Evolutionary conservation across 2,329 filamentous ascomycete species (phyloP), one percentile per base, ranked within the genome.

Genomic region (Pseudocercospora vitis): DNA sequence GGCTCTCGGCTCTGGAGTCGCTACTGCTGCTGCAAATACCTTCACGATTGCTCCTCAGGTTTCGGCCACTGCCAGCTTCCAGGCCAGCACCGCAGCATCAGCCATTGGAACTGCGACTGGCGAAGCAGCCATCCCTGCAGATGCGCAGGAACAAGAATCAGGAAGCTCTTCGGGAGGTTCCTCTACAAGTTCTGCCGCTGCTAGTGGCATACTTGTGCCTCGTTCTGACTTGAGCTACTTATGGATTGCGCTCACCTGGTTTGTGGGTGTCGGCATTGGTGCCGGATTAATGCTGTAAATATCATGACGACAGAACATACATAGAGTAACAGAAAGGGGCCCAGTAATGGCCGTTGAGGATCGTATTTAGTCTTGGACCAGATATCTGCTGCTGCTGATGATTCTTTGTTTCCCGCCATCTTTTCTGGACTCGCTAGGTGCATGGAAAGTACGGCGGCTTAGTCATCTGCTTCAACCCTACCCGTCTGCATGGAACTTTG

Each of bases 81-180:
- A 40, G 2, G 65, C 58, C 19, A 60, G 51, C 31, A 66, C 62
- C 2, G 58, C 55, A 23, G 48, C 42, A 4, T 60, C 61, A n/a
- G 56, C 67, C 3, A 48, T 68, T 3, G 67, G 66, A 4, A 60
- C 59, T 2, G 67, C 66, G 7, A 68, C 67, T 8, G 67, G 67
- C n/a, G 60, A 61, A 7, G 63, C 58, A 18, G 67, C 67, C 11
- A 58, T 68, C 3, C 67, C 67, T 5, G 56, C 50, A 3, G 54
- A 59, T 29, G 65, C 64, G 7, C 58, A 55, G 19, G 49, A 53
- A 3, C 46, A 40, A 11, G 45, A 28, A 7, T 48, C 26, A 21
- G 46, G 33, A 16, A 40, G 49, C 7, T 24, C 21, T 11, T 29
- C 42, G n/a, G 42, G 31, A 40, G 23, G 18, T 29, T 47, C 44